Percentiles rank a stretch among this genome's conserved stretches.
Evolutionary conservation across 345 rosid genomes (phyloP).

Genomic region (Cardamine chenopodiifolia): DNA sequence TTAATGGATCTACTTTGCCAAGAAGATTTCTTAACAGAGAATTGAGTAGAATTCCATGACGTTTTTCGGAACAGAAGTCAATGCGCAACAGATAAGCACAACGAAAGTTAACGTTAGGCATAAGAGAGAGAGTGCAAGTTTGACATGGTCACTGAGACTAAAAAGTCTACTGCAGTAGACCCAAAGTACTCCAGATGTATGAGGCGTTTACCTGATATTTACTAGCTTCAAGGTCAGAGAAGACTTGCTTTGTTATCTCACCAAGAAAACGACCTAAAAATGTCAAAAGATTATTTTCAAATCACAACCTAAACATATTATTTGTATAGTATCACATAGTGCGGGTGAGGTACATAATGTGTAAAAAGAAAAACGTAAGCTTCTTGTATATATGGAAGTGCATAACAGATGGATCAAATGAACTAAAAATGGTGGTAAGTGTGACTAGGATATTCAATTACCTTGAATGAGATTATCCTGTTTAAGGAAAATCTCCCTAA

Average conservation of each 20-base stretch:
- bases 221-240: slow-evolving; percentile 89
- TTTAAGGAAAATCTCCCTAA: slow-evolving; percentile 98
- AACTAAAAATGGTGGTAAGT: slow-evolving; percentile 7
- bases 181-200: neutral
- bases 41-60: neutral
- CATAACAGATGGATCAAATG: neutral
- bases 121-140: neutral
- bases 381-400: neutral
- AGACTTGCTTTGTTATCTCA: slow-evolving; percentile 92
- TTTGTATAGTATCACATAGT: neutral
- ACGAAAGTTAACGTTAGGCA: neutral
- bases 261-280: slow-evolving; percentile 90
- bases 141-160: slow-evolving; percentile 1
- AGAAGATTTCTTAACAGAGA: slow-evolving; percentile 7
- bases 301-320: neutral
- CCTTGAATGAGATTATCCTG: slow-evolving; percentile 99
- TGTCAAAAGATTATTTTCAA: neutral
- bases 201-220: slow-evolving; percentile 78
- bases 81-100: too few relatives aligned
- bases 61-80: too few relatives aligned
- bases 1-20: slow-evolving; percentile 6
- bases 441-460: slow-evolving; percentile 24
- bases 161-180: slow-evolving; percentile 4
- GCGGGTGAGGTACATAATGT: neutral
- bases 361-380: neutral